Percentiles rank a stretch among this genome's conserved stretches.
These are phyloP conservation scores for Cytospora paraplurivora DNA, from an alignment of 2,329 filamentous ascomycete species.

Conservation along the genomic window DNA sequence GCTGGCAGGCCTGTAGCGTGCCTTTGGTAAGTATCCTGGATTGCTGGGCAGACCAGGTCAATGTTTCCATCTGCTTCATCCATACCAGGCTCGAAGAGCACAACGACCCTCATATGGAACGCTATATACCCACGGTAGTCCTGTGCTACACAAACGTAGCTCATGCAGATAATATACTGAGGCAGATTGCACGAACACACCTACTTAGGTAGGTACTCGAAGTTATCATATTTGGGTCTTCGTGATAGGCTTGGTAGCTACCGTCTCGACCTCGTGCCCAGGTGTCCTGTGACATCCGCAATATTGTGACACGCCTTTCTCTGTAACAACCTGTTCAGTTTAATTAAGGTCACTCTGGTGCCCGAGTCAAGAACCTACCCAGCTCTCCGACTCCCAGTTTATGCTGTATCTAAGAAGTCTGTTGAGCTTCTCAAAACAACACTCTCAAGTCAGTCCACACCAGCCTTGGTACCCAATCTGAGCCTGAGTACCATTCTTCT, in stretches of 20 bases:
- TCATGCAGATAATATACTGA: too few relatives aligned
- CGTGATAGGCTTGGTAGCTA: neutral
- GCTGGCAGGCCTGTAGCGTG: neutral
- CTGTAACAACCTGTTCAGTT: neutral
- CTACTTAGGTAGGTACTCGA: too few relatives aligned
- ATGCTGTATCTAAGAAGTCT: neutral
- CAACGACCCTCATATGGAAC: too few relatives aligned
- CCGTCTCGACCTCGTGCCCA: neutral
- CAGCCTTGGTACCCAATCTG: neutral
- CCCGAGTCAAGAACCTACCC: neutral
- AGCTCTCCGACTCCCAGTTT: neutral
- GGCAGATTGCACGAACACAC: too few relatives aligned
- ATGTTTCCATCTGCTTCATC: neutral
- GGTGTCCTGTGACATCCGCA: slow-evolving; percentile 6
- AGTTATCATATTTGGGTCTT: too few relatives aligned
- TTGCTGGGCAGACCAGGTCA: neutral
- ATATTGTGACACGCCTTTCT: neutral
- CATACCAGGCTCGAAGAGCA: too few relatives aligned
- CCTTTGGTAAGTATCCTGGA: too few relatives aligned
- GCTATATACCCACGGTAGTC: too few relatives aligned
- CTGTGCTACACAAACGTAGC: too few relatives aligned
- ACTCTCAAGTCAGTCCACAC: neutral
- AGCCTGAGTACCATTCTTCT: neutral
- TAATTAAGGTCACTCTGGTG: neutral
- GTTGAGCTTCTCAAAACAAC: neutral